Evolutionary conservation across 371 early-diverging fungal species (phyloP), one percentile per base, ranked within the genome.

Genomic region (Mucor saturninus): DNA sequence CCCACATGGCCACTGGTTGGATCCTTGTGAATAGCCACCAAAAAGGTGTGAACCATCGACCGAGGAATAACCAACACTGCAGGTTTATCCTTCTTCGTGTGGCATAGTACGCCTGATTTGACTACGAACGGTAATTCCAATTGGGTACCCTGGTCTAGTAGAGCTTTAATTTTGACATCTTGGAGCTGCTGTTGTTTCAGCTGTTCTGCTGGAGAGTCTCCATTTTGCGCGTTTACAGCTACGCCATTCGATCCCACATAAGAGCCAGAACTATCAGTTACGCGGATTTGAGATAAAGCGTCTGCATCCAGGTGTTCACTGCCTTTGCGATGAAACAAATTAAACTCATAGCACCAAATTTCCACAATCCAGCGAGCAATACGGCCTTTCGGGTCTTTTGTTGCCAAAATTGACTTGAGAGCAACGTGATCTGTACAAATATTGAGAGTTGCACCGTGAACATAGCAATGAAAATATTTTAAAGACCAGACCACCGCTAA

Each of bases 381-480:
- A 3, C 49, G 49, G 0, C 40, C 51, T 8, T 38, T 38, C 11
- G 39, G 21, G 21, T 21, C 21, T 21, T 21, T 21, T 21, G 21
- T 21, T 21, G 21, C 21, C 21, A 21, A 21, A 2, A 38, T 38
- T 9, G 39, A 38, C 11, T 38, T 38, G 11, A 38, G 39, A 6
- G 39, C 39, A 38, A 2, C 39, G 0, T 38, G 39, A 38, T 64
- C 69, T 0, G 69, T 68, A 29, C 64, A 56, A n/a, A 68, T 59
- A 2, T 56, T 64, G 7, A 61, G 31, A 5, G 13, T 38, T 7
- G 54, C 61, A 4, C 61, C 69, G 7, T 64, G 45, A 5, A 21
- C 6, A 21, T 56, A 68, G 0, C 51, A 45, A 56, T 62, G 26
- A 14, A 68, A 64, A 14, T 64, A 35, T 3, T 57, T 4, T 0